Evolutionary conservation across 495 filamentous ascomycete species (phyloP).

Genomic region (Aspergillus campestris): DNA sequence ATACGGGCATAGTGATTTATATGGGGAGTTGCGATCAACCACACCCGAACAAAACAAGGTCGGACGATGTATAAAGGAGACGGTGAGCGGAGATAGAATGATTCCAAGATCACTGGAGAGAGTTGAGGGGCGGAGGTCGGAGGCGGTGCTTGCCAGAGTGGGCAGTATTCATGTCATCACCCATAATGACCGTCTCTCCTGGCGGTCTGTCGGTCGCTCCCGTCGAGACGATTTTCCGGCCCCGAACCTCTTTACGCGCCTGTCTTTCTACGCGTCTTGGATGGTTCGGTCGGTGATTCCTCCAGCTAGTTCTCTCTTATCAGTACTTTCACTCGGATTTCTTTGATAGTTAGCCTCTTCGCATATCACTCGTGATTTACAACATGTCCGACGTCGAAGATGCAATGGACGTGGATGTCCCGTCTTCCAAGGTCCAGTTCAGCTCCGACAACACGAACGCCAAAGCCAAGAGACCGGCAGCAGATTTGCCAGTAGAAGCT

Average conservation of each 20-base stretch:
- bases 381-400: constrained; percentile 89
- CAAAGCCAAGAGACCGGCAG: constrained; percentile 85
- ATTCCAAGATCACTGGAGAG: constrained; percentile 3
- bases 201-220: constrained; percentile 11
- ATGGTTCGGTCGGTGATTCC: no score
- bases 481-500: constrained; percentile 88
- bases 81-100: no score
- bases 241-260: constrained; percentile 40
- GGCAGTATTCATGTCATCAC: constrained; percentile 33
- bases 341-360: no score
- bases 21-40: constrained; percentile 3
- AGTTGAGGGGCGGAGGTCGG: constrained; percentile 12
- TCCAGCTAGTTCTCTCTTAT: constrained; percentile 8
- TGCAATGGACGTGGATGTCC: constrained; percentile 75
- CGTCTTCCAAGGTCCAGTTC: constrained; percentile 45
- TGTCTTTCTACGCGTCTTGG: constrained; percentile 25
- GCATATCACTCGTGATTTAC: background rate
- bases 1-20: constrained; percentile 43
- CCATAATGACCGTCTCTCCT: background rate
- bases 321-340: no score
- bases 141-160: constrained; percentile 21
- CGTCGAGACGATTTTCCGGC: constrained; percentile 34
- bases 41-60: background rate
- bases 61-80: no score
- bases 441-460: constrained; percentile 49